These are phyloP conservation scores for Ceratobasidium papillatum DNA, from an alignment of 1,284 basidiomycete genomes.

Conservation along the genomic window DNA sequence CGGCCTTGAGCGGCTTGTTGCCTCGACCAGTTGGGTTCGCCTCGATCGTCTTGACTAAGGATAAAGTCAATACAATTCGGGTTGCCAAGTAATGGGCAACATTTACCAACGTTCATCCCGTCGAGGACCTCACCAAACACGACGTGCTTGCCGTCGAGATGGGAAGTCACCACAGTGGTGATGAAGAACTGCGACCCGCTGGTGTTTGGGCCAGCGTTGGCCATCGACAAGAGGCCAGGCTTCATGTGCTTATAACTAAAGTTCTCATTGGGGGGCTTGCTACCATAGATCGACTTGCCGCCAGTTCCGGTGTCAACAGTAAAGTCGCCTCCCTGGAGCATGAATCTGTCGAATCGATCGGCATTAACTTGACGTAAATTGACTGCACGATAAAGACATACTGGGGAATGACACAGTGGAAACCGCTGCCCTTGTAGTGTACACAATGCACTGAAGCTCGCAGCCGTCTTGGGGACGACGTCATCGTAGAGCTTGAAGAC, in stretches of 20 bases:
- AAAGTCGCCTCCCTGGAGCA: slow-evolving; percentile 71
- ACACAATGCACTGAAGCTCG: slow-evolving; percentile 91
- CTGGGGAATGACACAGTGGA: slow-evolving; percentile 83
- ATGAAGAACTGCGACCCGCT: slow-evolving; percentile 61
- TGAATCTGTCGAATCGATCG: slow-evolving; percentile 66
- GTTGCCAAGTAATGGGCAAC: no score
- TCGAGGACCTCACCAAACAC: slow-evolving; percentile 64
- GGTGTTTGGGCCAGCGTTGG: slow-evolving; percentile 63
- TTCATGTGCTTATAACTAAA: slow-evolving; percentile 61
- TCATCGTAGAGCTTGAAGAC: slow-evolving; percentile 85
- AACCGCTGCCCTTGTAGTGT: slow-evolving; percentile 75
- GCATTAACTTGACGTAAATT: no score
- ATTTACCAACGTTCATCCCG: slow-evolving; percentile 70
- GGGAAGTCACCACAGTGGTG: slow-evolving; percentile 53
- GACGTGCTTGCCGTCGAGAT: slow-evolving; percentile 53
- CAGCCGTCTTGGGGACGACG: slow-evolving; percentile 75
- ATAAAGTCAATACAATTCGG: no score
- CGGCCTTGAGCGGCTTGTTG: slow-evolving; percentile 72
- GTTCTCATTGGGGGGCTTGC: slow-evolving; percentile 64
- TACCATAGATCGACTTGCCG: slow-evolving; percentile 91
- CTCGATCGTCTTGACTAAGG: no score
- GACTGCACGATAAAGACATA: no score
- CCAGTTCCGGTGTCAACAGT: slow-evolving; percentile 79
- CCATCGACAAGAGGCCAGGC: slow-evolving; percentile 64
- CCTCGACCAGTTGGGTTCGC: slow-evolving; percentile 57